Conservation (phyloP, 2,329 filamentous ascomycete genomes). For the Botrytis paeoniae region DNA sequence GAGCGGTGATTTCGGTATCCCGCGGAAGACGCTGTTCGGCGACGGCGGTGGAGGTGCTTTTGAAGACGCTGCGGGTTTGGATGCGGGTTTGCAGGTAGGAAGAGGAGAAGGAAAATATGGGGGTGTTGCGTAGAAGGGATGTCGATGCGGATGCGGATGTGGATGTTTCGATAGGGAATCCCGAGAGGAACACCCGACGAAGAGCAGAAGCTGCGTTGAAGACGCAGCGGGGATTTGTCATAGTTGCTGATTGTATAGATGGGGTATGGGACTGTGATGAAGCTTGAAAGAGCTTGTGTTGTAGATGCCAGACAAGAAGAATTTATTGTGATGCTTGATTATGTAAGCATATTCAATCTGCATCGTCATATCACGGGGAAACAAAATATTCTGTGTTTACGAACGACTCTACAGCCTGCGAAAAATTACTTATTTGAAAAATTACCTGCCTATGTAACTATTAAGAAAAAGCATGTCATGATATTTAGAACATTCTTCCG, state of each 20-base stretch:
- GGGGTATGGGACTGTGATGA: background rate
- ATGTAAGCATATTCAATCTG: constrained; percentile 7
- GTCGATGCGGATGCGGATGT: constrained; percentile 32
- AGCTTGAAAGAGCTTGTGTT: background rate
- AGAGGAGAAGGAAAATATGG: background rate
- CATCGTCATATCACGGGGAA: constrained; percentile 11
- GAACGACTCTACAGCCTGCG: background rate
- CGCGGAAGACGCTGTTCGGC: constrained; percentile 38
- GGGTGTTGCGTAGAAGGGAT: constrained; percentile 27
- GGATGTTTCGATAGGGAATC: constrained; percentile 33
- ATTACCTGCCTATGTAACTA: background rate
- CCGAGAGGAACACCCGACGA: constrained; percentile 46
- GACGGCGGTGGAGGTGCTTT: constrained; percentile 14
- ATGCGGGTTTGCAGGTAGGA: constrained; percentile 9
- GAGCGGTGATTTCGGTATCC: constrained; percentile 48
- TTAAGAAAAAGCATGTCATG: constrained; percentile 23
- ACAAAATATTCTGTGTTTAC: background rate
- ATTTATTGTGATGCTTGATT: constrained; percentile 2
- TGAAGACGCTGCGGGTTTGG: constrained; percentile 11
- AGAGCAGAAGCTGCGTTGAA: constrained; percentile 48
- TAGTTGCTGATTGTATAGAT: constrained; percentile 15
- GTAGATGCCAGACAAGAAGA: background rate
- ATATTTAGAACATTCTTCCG: constrained; percentile 8
- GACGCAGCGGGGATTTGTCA: constrained; percentile 35
- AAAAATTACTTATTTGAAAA: background rate